Evolutionary conservation across 768 basidiomycete species (phyloP).

Genomic region (Termitomyces sp.): DNA sequence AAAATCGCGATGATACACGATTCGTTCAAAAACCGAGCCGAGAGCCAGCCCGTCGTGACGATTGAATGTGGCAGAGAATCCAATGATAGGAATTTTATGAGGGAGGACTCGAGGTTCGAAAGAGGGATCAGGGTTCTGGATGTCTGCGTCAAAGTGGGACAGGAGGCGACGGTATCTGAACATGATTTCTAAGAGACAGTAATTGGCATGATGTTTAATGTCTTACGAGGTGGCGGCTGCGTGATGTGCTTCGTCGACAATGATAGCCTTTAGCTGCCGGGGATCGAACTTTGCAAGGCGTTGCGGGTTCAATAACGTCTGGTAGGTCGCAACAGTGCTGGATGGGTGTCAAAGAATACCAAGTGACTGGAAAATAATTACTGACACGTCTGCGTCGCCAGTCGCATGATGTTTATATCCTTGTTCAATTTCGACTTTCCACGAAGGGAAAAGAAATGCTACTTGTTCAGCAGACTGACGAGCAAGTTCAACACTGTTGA

Average conservation of each 20-base stretch:
- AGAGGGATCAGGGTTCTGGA: conserved; percentile 45
- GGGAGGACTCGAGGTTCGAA: conserved; percentile 29
- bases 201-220: neutral
- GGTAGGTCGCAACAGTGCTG: conserved; percentile 87
- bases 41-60: conserved; percentile 89
- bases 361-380: neutral
- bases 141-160: conserved; percentile 72
- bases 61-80: conserved; percentile 93
- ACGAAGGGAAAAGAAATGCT: conserved; percentile 55
- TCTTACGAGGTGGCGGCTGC: conserved; percentile 86
- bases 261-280: conserved; percentile 58
- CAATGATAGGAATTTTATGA: conserved; percentile 74
- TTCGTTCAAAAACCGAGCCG: conserved; percentile 81
- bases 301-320: conserved; percentile 63
- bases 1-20: conserved; percentile 91
- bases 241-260: conserved; percentile 94
- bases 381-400: conserved; percentile 83
- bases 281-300: conserved; percentile 77
- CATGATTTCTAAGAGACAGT: neutral
- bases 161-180: conserved; percentile 73
- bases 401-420: conserved; percentile 67
- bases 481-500: conserved; percentile 87
- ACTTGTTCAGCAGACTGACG: conserved; percentile 79
- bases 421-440: conserved; percentile 91
- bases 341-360: neutral